Percentiles rank a stretch among this genome's conserved stretches.
These are phyloP conservation scores for Thelonectria discophora DNA, from an alignment of 2,329 filamentous ascomycete species.

Conservation along the genomic window DNA sequence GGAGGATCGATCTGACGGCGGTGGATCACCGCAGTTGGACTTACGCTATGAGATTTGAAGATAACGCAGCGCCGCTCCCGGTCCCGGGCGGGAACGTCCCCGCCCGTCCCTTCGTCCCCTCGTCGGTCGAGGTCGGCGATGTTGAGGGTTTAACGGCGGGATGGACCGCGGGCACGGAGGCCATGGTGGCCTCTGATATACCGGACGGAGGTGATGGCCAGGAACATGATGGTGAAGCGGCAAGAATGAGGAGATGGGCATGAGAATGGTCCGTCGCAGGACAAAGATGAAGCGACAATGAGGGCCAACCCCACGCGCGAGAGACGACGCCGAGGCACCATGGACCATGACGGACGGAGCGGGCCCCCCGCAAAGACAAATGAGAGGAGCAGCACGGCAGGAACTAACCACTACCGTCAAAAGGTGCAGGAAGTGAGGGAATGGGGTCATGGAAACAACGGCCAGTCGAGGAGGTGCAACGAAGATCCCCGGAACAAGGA, in stretches of 20 bases:
- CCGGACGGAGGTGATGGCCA: neutral
- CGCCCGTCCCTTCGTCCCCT: slow-evolving; percentile 2
- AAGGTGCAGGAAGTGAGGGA: slow-evolving; percentile 11
- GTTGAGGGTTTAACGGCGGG: slow-evolving; percentile 1
- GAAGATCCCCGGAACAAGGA: neutral
- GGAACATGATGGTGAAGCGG: neutral
- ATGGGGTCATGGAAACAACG: neutral
- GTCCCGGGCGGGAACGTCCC: slow-evolving; percentile 21
- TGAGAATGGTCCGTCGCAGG: slow-evolving; percentile 11
- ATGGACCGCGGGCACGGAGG: neutral
- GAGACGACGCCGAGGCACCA: neutral
- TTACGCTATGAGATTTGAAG: slow-evolving; percentile 29
- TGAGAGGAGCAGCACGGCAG: neutral
- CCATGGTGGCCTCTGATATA: slow-evolving; percentile 10
- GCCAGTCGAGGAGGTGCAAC: neutral
- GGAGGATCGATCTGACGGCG: slow-evolving; percentile 32
- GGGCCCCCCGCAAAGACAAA: slow-evolving; percentile 8
- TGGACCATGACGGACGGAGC: neutral
- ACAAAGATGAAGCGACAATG: slow-evolving; percentile 1
- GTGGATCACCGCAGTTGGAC: slow-evolving; percentile 33
- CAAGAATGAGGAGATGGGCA: slow-evolving; percentile 3
- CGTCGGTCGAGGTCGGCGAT: slow-evolving; percentile 3
- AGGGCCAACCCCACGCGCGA: slow-evolving; percentile 5
- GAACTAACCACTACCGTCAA: neutral
- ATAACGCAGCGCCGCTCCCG: slow-evolving; percentile 35